These are phyloP conservation scores for Clonostachys rhizophaga DNA, from an alignment of 2,329 filamentous ascomycete species.

Conservation along the genomic window DNA sequence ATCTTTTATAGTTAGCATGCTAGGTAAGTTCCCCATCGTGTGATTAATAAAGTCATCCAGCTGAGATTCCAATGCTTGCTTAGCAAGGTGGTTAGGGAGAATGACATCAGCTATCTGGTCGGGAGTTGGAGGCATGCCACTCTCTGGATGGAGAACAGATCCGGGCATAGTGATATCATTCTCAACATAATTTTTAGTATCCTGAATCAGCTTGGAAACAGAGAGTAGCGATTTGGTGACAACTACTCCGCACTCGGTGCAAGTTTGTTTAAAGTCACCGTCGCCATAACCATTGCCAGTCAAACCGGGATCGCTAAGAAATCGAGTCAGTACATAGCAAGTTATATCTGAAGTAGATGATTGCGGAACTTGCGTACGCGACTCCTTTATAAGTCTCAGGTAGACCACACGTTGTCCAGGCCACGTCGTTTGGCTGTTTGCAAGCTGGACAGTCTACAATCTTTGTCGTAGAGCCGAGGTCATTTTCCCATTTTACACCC, in stretches of 20 bases:
- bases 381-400: constrained; percentile 10
- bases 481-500: constrained; percentile 53
- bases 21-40: not conserved
- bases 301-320: not conserved
- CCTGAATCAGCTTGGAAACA: constrained; percentile 49
- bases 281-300: constrained; percentile 49
- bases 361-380: no score
- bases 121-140: constrained; percentile 38
- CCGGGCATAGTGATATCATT: constrained; percentile 57
- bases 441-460: constrained; percentile 53
- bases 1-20: no score
- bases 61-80: not conserved
- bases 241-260: constrained; percentile 39
- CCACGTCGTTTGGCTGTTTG: constrained; percentile 28
- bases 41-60: not conserved
- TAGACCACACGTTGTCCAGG: constrained; percentile 54
- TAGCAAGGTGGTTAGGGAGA: not conserved
- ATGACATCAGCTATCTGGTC: not conserved
- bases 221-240: constrained; percentile 56
- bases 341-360: no score
- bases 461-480: constrained; percentile 43
- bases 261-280: constrained; percentile 41
- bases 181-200: not conserved
- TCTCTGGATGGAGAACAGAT: constrained; percentile 52
- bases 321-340: not conserved